Evolutionary conservation across 257 asterid genomes (phyloP).

Genomic region (Salvia hispanica): DNA sequence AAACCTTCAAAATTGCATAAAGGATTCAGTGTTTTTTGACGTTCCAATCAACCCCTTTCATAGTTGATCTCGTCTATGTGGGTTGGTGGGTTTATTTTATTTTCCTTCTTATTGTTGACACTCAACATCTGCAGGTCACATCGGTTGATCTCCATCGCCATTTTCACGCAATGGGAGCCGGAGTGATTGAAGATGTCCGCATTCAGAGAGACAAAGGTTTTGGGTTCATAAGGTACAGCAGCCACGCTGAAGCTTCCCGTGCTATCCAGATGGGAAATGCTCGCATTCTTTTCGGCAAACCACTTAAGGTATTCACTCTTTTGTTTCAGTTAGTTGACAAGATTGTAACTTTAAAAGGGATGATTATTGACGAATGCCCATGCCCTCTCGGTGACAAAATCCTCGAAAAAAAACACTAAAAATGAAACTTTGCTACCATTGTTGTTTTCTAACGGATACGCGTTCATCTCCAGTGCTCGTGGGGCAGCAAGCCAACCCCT

Average conservation of each 20-base stretch:
- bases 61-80: background rate
- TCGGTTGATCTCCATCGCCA: constrained; percentile 71
- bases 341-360: background rate
- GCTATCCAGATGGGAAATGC: constrained; percentile 86
- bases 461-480: constrained; percentile 59
- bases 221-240: constrained; percentile 81
- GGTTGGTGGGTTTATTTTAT: background rate
- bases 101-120: constrained; percentile 3
- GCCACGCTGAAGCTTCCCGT: constrained; percentile 81
- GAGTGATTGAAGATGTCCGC: constrained; percentile 82
- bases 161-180: constrained; percentile 73
- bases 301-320: constrained; percentile 52
- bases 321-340: background rate
- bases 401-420: too few species aligned
- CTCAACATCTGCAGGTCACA: constrained; percentile 53
- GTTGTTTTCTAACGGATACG: background rate
- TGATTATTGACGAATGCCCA: background rate
- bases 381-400: background rate
- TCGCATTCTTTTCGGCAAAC: constrained; percentile 57
- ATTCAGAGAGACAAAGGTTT: constrained; percentile 87
- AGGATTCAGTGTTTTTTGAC: background rate
- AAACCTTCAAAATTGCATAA: background rate
- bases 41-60: too few species aligned
- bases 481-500: constrained; percentile 92
- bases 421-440: too few species aligned